Evolutionary conservation across 805 yeast genomes (phyloP).

Genomic region (Yarrowia sp.): DNA sequence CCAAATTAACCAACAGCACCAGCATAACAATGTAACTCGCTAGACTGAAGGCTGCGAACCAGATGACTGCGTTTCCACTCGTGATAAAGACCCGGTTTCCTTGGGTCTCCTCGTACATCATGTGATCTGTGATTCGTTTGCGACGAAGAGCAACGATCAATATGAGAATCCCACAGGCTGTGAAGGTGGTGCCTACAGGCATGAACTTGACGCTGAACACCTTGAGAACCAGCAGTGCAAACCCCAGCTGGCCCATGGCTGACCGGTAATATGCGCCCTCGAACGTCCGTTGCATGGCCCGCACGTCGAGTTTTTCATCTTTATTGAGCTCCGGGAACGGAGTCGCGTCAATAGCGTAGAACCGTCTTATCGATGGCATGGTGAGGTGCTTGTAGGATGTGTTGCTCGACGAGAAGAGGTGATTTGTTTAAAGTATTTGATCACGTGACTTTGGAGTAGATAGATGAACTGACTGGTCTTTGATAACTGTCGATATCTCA

Average conservation of each 20-base stretch:
- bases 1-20: constrained; percentile 11
- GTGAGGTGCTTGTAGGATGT: no score
- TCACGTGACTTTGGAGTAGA: no score
- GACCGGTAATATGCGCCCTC: constrained; percentile 84
- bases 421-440: no score
- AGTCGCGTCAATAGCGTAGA: constrained; percentile 4
- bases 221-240: constrained; percentile 68
- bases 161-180: constrained; percentile 62
- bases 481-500: no score
- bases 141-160: constrained; percentile 50
- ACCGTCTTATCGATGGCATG: background rate
- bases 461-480: no score
- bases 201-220: constrained; percentile 68
- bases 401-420: no score
- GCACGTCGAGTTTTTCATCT: constrained; percentile 33
- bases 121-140: constrained; percentile 14
- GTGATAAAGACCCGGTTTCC: constrained; percentile 31
- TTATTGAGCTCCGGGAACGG: constrained; percentile 30
- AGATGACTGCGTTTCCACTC: constrained; percentile 32
- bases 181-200: constrained; percentile 70
- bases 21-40: constrained; percentile 27
- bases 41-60: constrained; percentile 6
- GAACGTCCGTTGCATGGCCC: constrained; percentile 67
- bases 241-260: constrained; percentile 70
- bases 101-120: constrained; percentile 31